These are phyloP conservation scores for Candida golubevii DNA, from an alignment of 805 yeast species.

Conservation along the genomic window DNA sequence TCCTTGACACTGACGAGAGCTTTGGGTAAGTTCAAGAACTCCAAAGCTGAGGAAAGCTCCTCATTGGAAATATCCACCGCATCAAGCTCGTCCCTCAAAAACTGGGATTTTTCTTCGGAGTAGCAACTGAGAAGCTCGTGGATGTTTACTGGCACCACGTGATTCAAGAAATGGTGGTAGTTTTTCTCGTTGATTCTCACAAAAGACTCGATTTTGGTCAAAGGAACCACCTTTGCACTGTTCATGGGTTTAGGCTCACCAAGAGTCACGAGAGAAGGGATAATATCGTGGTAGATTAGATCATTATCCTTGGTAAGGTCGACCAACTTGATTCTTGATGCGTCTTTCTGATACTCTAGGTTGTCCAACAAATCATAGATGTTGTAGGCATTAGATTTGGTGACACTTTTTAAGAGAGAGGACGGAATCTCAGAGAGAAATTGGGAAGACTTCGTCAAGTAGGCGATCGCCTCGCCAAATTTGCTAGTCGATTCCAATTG, in stretches of 20 bases:
- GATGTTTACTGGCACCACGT: conserved; percentile 79
- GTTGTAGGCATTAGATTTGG: conserved; percentile 20
- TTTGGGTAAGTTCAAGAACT: conserved; percentile 71
- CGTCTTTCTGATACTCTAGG: conserved; percentile 39
- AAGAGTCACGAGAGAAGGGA: conserved; percentile 60
- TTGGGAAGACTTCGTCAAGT: conserved; percentile 48
- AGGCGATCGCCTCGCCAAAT: conserved; percentile 75
- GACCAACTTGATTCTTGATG: conserved; percentile 31
- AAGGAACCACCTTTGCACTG: conserved; percentile 58
- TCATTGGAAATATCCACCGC: conserved; percentile 72
- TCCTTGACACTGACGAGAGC: conserved; percentile 53
- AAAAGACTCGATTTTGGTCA: conserved; percentile 44
- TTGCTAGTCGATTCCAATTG: conserved; percentile 52
- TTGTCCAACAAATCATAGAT: conserved; percentile 38
- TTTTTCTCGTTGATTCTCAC: conserved; percentile 35
- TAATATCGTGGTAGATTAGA: conserved; percentile 73
- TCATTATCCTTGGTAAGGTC: conserved; percentile 79
- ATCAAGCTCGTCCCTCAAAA: conserved; percentile 71
- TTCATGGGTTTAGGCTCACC: conserved; percentile 66
- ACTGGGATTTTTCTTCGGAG: conserved; percentile 81
- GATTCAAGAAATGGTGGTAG: conserved; percentile 58
- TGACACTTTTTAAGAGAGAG: background rate
- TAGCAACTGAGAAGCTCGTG: conserved; percentile 85
- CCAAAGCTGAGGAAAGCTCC: conserved; percentile 74
- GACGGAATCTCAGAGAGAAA: conserved; percentile 23